A percentile compares a stretch with the other conserved stretches of the same genome.
These are phyloP conservation scores for Rosa rugosa DNA, from an alignment of 306 rosid species.

Conservation along the genomic window DNA sequence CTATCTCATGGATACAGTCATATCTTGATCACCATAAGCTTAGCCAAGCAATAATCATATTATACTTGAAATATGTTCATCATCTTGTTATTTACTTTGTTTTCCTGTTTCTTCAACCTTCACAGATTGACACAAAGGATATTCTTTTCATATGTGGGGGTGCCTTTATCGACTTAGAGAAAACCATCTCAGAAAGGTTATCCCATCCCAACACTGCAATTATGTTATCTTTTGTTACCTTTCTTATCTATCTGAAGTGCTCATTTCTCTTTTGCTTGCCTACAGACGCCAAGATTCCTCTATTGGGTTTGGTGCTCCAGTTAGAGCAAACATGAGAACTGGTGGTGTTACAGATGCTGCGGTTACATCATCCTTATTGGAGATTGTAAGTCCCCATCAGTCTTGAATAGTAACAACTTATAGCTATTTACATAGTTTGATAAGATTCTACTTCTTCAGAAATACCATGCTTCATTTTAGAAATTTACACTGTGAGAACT, in stretches of 20 bases:
- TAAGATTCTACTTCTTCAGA: constrained; percentile 8
- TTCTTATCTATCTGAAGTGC: constrained; percentile 9
- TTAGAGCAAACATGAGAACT: constrained; percentile 87
- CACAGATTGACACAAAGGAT: constrained; percentile 94
- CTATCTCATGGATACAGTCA: not conserved
- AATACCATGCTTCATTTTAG: constrained; percentile 21
- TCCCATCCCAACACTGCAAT: constrained; percentile 27
- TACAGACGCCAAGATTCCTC: constrained; percentile 91
- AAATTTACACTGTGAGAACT: constrained; percentile 15
- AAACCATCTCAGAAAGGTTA: constrained; percentile 98
- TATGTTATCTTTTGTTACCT: not conserved
- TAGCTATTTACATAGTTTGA: not conserved
- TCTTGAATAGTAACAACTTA: constrained; percentile 19
- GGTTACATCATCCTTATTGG: constrained; percentile 80
- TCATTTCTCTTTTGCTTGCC: constrained; percentile 22
- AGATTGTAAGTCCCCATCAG: constrained; percentile 56
- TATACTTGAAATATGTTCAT: constrained; percentile 5
- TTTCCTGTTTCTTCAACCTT: constrained; percentile 23
- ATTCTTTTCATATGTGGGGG: constrained; percentile 98
- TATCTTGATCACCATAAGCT: constrained; percentile 14
- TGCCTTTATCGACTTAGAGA: constrained; percentile 93
- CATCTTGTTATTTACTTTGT: constrained; percentile 14
- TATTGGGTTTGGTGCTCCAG: constrained; percentile 95
- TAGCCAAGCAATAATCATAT: not conserved
- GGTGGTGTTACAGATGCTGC: constrained; percentile 80